Percentiles rank a stretch among this genome's conserved stretches.
Conservation (phyloP, 108 stramenopile genomes). For the Nitzschia putrida region DNA sequence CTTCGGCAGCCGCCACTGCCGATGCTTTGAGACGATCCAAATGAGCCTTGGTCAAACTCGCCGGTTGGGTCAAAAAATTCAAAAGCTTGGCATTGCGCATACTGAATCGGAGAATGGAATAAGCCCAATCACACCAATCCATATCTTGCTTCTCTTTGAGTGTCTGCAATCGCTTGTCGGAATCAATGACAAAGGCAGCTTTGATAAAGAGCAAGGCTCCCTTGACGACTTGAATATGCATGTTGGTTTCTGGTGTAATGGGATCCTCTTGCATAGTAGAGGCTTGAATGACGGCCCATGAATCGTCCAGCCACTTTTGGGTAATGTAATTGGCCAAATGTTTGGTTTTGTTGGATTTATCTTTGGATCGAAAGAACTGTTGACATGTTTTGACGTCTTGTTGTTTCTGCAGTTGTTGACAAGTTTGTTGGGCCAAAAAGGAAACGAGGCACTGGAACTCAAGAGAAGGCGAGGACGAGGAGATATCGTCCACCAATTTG, state of each 20-base stretch:
- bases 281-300: background rate
- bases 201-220: slow-evolving; percentile 12
- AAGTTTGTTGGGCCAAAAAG: slow-evolving; percentile 8
- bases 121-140: slow-evolving; percentile 9
- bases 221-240: slow-evolving; percentile 13
- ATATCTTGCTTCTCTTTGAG: slow-evolving; percentile 30
- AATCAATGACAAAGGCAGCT: slow-evolving; percentile 24
- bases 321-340: slow-evolving; percentile 22
- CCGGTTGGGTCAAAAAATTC: background rate
- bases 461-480: background rate
- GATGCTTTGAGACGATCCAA: background rate
- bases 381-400: background rate
- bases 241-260: background rate
- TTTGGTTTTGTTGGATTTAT: slow-evolving; percentile 5
- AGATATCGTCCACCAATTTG: background rate
- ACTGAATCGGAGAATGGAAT: background rate
- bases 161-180: slow-evolving; percentile 3
- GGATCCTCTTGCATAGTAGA: background rate
- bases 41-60: background rate
- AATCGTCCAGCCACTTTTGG: slow-evolving; percentile 13
- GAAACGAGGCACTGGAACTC: slow-evolving; percentile 17
- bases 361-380: slow-evolving; percentile 6
- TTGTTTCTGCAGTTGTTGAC: background rate
- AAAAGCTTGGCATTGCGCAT: background rate
- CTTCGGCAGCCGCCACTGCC: background rate